Conservation (phyloP, 148 eudicot species). For the Vaccinium vitisidaea region DNA sequence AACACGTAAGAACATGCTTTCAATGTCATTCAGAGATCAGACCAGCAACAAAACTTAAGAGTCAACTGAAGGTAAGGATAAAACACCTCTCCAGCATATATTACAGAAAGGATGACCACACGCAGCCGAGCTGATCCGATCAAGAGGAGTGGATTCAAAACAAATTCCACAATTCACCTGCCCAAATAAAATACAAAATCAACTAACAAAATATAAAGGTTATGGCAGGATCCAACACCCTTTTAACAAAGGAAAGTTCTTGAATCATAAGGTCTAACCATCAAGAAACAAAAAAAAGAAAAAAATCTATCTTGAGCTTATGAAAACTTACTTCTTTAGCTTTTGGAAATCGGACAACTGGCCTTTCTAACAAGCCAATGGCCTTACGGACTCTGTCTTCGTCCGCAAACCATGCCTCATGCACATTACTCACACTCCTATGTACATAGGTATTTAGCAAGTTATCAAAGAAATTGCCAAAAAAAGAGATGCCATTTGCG, state of each 20-base stretch:
- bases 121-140: slow-evolving; percentile 24
- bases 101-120: slow-evolving; percentile 56
- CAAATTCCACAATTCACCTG: slow-evolving; percentile 51
- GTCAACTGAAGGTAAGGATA: not conserved
- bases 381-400: slow-evolving; percentile 57
- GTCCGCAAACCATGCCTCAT: slow-evolving; percentile 79
- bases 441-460: not conserved
- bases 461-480: not conserved
- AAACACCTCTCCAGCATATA: slow-evolving; percentile 49
- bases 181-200: slow-evolving; percentile 5
- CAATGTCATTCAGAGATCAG: not conserved
- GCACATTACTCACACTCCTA: slow-evolving; percentile 66
- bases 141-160: slow-evolving; percentile 23
- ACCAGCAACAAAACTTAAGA: not conserved
- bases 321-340: slow-evolving; percentile 32
- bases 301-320: not conserved
- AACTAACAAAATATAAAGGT: not conserved
- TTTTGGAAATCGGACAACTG: slow-evolving; percentile 28
- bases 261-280: not conserved
- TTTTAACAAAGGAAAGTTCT: not conserved
- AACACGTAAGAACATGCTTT: not conserved
- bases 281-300: not conserved
- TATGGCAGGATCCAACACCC: not conserved
- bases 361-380: slow-evolving; percentile 49
- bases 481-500: not conserved